Evolutionary conservation across 768 basidiomycete species (phyloP), one percentile per base, ranked within the genome.

Genomic region (Termitomyces sp.): DNA sequence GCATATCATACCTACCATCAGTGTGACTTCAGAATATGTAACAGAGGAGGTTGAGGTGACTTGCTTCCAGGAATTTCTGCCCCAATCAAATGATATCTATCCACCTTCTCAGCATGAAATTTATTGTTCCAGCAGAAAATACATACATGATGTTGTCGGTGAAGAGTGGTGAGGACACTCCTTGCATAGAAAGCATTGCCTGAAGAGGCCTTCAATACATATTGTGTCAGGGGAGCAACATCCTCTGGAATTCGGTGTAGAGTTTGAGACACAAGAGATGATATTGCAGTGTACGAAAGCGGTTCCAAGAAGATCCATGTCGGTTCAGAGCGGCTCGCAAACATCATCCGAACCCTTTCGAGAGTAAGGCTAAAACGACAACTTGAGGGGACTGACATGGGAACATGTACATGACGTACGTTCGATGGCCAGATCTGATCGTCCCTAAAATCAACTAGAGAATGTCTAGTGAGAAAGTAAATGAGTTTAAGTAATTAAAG

Each of bases 101-200:
- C 33, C 5, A 35, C 38, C 41, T 42, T 33, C 15, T 59, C 33
- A 55, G 48, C 40, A 43, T 31, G 21, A 48, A 17, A 19, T 15
- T 41, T 7, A 5, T 31, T 14, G 4, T 7, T 1, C 23, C 28
- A 50, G 21, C 58, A 41, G 46, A 52, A 5, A 35, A 46, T 50
- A 14, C 82, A 48, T 63, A 86, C 86, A 65, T 82, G 75, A 57
- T 78, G 75, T 63, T 86, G 85, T 17, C 86, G 73, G 51, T 87
- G 84, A 3, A 89, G 70, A 1, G 82, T 85, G 35, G 74, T 76
- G 31, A 90, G 68, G 50, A 89, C 76, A 62, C 79, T 88, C 53
- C 86, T 71, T 3, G 84, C 83, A 6, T 83, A 82, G 62, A 90
- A 89, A 0, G 86, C 82, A 66, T 89, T 90, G 7, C 88, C 88